phyloP scores from a whole-genome alignment of 2,329 filamentous ascomycete genomes.

The Clonostachys sp. region DNA sequence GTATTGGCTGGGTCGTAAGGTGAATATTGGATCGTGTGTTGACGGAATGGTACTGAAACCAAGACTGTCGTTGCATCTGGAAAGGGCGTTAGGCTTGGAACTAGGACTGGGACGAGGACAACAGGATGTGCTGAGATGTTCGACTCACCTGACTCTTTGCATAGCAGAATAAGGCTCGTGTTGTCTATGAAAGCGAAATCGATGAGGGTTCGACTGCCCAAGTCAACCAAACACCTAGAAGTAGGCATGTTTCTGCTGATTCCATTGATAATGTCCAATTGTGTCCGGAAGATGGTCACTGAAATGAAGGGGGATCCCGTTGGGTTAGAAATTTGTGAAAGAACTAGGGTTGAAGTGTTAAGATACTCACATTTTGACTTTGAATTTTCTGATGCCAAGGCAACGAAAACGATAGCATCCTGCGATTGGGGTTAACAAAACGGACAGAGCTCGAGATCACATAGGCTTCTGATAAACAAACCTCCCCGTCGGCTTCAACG shows the following conservation, averaged over 20 bases:
- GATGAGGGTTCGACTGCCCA: slow-evolving; percentile 39
- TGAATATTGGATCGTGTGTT: slow-evolving; percentile 23
- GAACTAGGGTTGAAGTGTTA: too few relatives aligned
- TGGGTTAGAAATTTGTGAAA: too few relatives aligned
- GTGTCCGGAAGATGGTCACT: slow-evolving; percentile 55
- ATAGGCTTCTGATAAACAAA: too few relatives aligned
- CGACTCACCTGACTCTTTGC: slow-evolving; percentile 32
- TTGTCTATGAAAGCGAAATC: slow-evolving; percentile 68
- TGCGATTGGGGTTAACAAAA: slow-evolving; percentile 6
- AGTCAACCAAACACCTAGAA: slow-evolving; percentile 30
- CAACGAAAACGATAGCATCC: slow-evolving; percentile 31
- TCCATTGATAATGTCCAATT: slow-evolving; percentile 49
- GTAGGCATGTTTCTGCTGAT: slow-evolving; percentile 44
- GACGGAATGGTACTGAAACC: too few relatives aligned
- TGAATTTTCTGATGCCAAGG: slow-evolving; percentile 29
- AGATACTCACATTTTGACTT: too few relatives aligned
- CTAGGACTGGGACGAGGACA: too few relatives aligned
- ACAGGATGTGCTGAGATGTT: too few relatives aligned
- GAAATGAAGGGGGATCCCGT: not conserved
- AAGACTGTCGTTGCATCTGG: too few relatives aligned
- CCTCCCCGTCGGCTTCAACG: slow-evolving; percentile 30
- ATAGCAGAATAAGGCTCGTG: slow-evolving; percentile 53
- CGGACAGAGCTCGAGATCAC: too few relatives aligned
- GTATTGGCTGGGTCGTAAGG: slow-evolving; percentile 20
- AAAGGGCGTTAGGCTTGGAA: too few relatives aligned